Percentiles rank a stretch among this genome's conserved stretches.
phyloP scores from a whole-genome alignment of 1,284 basidiomycete genomes.

The Puccinia coronata region DNA sequence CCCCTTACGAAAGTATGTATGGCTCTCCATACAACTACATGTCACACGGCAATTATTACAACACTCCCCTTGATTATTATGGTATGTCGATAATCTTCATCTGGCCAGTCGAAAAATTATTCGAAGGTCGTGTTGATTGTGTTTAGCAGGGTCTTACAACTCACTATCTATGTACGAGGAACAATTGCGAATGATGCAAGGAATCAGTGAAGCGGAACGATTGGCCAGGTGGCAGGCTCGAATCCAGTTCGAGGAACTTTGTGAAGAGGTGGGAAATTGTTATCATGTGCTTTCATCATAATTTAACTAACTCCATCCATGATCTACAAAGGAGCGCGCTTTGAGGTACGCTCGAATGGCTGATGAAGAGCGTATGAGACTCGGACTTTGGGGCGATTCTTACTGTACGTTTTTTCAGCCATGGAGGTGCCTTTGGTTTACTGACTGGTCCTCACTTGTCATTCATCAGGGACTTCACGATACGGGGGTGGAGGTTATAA shows the following conservation, averaged over 20 bases:
- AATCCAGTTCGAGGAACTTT: slow-evolving; percentile 44
- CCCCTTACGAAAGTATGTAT: slow-evolving; percentile 22
- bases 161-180: slow-evolving; percentile 31
- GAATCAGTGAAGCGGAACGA: slow-evolving; percentile 28
- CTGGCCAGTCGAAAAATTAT: background rate
- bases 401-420: slow-evolving; percentile 30
- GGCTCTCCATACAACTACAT: background rate
- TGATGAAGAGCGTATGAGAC: slow-evolving; percentile 45
- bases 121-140: background rate
- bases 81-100: slow-evolving; percentile 1
- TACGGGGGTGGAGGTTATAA: slow-evolving; percentile 40
- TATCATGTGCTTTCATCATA: background rate
- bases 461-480: slow-evolving; percentile 32
- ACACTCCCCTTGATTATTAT: slow-evolving; percentile 28
- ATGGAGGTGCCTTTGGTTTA: background rate
- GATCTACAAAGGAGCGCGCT: slow-evolving; percentile 35
- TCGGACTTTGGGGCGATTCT: slow-evolving; percentile 23
- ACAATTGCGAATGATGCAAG: slow-evolving; percentile 35
- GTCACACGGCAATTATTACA: slow-evolving; percentile 32
- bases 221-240: slow-evolving; percentile 40
- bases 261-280: slow-evolving; percentile 25
- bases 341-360: slow-evolving; percentile 37
- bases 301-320: background rate
- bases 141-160: background rate
- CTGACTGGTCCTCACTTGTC: background rate